Base-by-base conservation (phyloP, 1,139 yeast genomes). In the Pichia sp. region DNA sequence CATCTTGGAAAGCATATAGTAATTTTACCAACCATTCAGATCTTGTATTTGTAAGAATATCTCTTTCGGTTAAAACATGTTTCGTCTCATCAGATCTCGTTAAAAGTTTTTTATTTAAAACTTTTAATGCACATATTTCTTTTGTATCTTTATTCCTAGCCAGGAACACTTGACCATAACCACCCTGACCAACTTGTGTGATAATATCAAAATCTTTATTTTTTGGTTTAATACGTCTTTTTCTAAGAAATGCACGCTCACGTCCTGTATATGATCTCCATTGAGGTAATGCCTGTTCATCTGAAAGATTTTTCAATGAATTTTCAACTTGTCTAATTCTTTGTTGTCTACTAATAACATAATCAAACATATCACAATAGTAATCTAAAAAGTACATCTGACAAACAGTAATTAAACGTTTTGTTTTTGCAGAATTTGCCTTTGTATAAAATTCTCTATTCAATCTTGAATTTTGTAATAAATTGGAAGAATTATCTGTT, bases 141-240 rank as follows among this genome's bases (percentile, higher is more conserved):
- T 85, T 81, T 5, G 97, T 89, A 63, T 94, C 99, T 58, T 83
- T 83, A 72, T 94, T 94, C 57, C 92, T 79, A 1, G 99, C 97
- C 57, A 94, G 72, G 61, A 87, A 94, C 25, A 94, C 98, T 69
- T 89, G 96, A 29, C 99, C 99, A 63, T 94, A 94, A 3, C 99
- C 98, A 62, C 99, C 99, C 72, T 94, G 98, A 30, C 99, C 98
- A 35, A 94, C 97, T 70, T 94, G 98, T 3, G 98, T 92, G 54
- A 94, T 83, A 74, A 90, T 87, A 65, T 89, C 94, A 65, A 94
- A 94, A 66, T 94, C 98, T 59, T 89, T 90, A 64, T 89, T 92
- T 65, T 86, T 87, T 43, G 97, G 96, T 67, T 89, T 88, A 54
- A 88, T 75, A 61, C 99, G 78, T 61, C 97, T 76, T 65, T 89